Base-by-base conservation (phyloP, 2,329 filamentous ascomycete genomes). In the Trichoderma gracile region DNA sequence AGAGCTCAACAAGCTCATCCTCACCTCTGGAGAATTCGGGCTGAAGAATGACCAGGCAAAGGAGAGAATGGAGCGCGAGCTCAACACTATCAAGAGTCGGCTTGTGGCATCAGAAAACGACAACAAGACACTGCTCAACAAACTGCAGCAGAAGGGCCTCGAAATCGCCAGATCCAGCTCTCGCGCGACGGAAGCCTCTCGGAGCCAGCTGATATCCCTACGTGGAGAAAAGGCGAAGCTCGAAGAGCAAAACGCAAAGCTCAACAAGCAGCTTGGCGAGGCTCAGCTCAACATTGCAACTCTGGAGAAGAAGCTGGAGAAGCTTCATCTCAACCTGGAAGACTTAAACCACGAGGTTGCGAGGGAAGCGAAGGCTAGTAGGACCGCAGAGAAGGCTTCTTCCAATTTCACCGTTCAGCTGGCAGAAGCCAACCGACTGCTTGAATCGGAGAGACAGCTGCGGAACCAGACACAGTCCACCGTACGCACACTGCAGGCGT, bases 131-230 rank as follows among this genome's bases (percentile, higher is more conserved):
- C 81, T 99, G n/a, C 84, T 98, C 69, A 98, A 97, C 79, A 98
- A 98, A 77, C 84, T 99, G 19, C 94, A 98, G 72, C 94, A 98
- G 73, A 98, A 98, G 80, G 95, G 96, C 33, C 84, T 99, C 7
- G 94, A 99, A 73, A 96, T 99, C 75, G 94, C 94, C 46, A 87
- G 95, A 52, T 95, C 94, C 0, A 92, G 87, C 66, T 96, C 93
- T 5, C 89, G 89, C 65, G 94, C 91, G 33, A 93, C 86, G 67
- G 94, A 98, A 70, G 91, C 88, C 38, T 91, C 93, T 53, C 88
- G 93, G 43, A 84, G 88, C 2, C 90, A 95, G 69, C 81, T 97
- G 54, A 77, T 86, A 45, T 87, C 89, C 65, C 80, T 97, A 30
- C 92, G 94, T 68, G 86, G 88, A 17, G 94, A 97, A 72, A 98